Base-by-base conservation (phyloP, 2,329 filamentous ascomycete species). In the Myrmaecium sp. region DNA sequence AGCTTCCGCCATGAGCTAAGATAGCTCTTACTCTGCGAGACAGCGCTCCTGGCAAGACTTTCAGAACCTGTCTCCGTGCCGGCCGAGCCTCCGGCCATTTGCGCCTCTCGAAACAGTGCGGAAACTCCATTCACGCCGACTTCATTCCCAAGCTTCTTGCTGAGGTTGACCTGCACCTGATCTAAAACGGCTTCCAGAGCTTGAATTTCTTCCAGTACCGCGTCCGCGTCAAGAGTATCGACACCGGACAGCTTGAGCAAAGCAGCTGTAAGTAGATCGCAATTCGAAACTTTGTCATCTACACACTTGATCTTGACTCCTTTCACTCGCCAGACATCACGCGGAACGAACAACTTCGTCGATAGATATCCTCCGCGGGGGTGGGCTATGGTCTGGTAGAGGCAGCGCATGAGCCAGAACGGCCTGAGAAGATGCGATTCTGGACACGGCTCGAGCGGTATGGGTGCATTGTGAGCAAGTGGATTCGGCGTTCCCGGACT, bases 391-490 rank as follows among this genome's bases (percentile, higher is more conserved):
- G 84, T 93, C 48, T 94, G 82, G 46, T 89, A 92, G 14, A 98
- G 64, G 34, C 79, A 84, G 29, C 89, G 74, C 81, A 98, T 93
- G 23, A 98, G 62, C 89, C 89, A 98, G 51, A 94, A 98, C 2
- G 89, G 91, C 12, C 89, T 74, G n/a, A 95, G 63, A 41, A 94
- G 65, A 32, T 76, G 74, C 21, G 91, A 82, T 18, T 77, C 80
- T 1, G 89, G 89, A 46, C 91, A 98, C 3, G 89, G 79, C 44
- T 98, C 89, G 4, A 98, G 64, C 0, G 82, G 70, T 13, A 75
- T 65, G 8, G 84, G 84, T 1, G 72, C 67, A 36, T 82, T 73
- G 0, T 58, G 43, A 8, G 62, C 58, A n/a, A 66, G 48, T 3
- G 64, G 58, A 30, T 75, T 74, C 3, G 74, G 69, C n/a, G 70